Percentiles rank a stretch among this genome's conserved stretches.
These are phyloP conservation scores for Aspergillus floridensis DNA, from an alignment of 2,329 filamentous ascomycete species.

Conservation along the genomic window DNA sequence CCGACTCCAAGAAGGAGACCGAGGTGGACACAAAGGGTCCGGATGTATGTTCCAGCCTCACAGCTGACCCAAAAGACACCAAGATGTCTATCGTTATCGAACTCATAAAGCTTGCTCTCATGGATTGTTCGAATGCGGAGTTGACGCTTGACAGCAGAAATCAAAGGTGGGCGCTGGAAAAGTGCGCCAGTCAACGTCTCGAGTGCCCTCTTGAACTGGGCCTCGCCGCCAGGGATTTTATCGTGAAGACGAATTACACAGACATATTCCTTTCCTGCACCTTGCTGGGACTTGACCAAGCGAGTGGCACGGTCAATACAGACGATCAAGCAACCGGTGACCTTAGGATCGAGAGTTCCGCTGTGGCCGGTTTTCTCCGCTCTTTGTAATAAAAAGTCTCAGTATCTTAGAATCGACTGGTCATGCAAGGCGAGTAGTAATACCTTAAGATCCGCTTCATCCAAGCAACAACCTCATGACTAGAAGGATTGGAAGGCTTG, in stretches of 20 bases:
- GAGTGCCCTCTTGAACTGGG: constrained; percentile 87
- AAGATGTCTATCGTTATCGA: constrained; percentile 96
- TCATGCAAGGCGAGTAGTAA: constrained; percentile 17
- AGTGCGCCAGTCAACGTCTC: constrained; percentile 95
- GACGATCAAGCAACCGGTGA: constrained; percentile 92
- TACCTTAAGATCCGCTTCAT: constrained; percentile 95
- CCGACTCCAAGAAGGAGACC: constrained; percentile 76
- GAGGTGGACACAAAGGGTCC: constrained; percentile 94
- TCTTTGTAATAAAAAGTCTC: constrained; percentile 44
- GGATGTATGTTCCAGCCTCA: constrained; percentile 97
- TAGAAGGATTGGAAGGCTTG: constrained; percentile 96
- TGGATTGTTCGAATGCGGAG: constrained; percentile 97
- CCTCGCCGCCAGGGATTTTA: constrained; percentile 88
- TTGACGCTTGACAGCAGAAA: constrained; percentile 98
- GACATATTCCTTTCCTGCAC: constrained; percentile 98
- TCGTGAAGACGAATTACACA: constrained; percentile 93
- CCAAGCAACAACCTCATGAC: constrained; percentile 98
- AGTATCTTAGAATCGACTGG: constrained; percentile 14
- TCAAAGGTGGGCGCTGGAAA: constrained; percentile 94
- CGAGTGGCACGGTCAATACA: constrained; percentile 96
- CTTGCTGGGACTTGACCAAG: constrained; percentile 97
- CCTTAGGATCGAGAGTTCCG: constrained; percentile 96
- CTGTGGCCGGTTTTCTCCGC: constrained; percentile 98
- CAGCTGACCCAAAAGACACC: constrained; percentile 99
- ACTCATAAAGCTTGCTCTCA: constrained; percentile 94